Conservation (phyloP, 31 red algal genomes). For the Porphyra umbilicalis region DNA sequence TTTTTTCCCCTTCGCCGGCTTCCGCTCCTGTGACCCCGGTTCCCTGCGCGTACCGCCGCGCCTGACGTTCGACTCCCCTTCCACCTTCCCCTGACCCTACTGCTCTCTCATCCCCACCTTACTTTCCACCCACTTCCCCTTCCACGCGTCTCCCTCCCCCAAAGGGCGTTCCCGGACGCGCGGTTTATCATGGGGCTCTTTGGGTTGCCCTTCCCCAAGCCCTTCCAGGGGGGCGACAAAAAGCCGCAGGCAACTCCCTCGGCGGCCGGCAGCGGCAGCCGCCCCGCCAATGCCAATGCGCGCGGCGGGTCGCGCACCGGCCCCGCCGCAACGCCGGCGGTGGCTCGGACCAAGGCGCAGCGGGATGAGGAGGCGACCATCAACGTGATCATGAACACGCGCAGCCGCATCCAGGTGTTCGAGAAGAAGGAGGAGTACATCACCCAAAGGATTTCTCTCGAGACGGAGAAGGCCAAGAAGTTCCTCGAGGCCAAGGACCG, state of each 20-base stretch:
- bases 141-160: too few species aligned
- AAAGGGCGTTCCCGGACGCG: not conserved
- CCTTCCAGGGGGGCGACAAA: not conserved
- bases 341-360: not conserved
- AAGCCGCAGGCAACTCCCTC: not conserved
- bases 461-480: not conserved
- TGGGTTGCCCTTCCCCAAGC: not conserved
- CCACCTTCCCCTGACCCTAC: too few species aligned
- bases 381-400: not conserved
- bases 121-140: too few species aligned
- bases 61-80: too few species aligned
- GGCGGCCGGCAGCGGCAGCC: not conserved
- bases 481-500: not conserved
- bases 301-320: not conserved
- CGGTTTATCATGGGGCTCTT: not conserved
- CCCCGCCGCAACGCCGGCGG: not conserved
- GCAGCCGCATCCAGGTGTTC: not conserved
- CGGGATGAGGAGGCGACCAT: not conserved
- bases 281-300: not conserved
- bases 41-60: too few species aligned
- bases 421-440: conserved; percentile 1
- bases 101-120: too few species aligned
- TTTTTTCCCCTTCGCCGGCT: too few species aligned
- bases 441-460: not conserved
- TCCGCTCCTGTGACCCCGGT: too few species aligned